These are phyloP conservation scores for Quercus agrifolia DNA, from an alignment of 306 rosid genomes.

Conservation along the genomic window DNA sequence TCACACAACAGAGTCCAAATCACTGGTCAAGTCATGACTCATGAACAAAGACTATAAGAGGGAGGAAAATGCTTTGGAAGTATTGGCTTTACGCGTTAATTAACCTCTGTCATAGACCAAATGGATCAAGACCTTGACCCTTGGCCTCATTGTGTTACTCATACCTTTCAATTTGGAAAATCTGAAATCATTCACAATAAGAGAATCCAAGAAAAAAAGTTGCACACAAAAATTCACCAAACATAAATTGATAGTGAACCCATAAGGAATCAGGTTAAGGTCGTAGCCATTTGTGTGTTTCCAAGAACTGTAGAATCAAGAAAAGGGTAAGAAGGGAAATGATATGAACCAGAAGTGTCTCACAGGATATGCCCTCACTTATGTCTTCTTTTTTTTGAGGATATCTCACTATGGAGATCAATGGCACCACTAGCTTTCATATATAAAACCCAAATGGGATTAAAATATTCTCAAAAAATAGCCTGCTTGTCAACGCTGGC, in stretches of 20 bases:
- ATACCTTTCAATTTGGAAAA: conserved; percentile 18
- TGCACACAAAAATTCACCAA: not conserved
- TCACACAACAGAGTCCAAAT: not conserved
- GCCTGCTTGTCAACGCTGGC: conserved; percentile 23
- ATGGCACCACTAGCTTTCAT: not conserved
- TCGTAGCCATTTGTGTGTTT: not conserved
- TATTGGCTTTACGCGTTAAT: not conserved
- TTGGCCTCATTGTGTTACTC: conserved; percentile 78
- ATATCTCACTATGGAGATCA: conserved; percentile 1
- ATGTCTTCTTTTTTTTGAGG: conserved; percentile 22
- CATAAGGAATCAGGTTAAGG: not conserved
- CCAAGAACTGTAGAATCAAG: not conserved
- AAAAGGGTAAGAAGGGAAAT: not conserved
- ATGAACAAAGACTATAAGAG: not conserved
- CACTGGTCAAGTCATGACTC: not conserved
- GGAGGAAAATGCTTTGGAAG: not conserved
- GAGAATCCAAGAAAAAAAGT: not conserved
- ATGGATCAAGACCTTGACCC: conserved; percentile 50
- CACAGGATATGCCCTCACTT: conserved; percentile 12
- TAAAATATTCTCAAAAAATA: not conserved
- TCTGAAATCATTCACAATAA: conserved; percentile 5
- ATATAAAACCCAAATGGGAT: conserved; percentile 17
- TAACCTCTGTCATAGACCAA: conserved; percentile 76
- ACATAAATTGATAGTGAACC: not conserved
- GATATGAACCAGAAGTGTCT: conserved; percentile 1